Evolutionary conservation across 2,329 filamentous ascomycete species (phyloP).

Genomic region (Penicillium freii): DNA sequence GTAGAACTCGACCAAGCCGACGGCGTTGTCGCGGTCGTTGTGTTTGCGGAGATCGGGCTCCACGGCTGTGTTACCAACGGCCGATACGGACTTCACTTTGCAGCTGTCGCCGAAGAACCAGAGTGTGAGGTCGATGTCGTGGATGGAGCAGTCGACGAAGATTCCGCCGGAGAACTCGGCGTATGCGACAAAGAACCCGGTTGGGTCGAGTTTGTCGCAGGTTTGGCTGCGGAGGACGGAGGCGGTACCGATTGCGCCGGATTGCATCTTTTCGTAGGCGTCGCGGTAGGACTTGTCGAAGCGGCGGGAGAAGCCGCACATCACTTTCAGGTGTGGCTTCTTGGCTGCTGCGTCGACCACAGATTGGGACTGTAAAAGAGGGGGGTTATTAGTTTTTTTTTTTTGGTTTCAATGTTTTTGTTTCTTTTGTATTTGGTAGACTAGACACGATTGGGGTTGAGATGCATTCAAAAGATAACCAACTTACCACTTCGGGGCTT

Average conservation of each 20-base stretch:
- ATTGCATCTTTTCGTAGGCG: constrained; percentile 53
- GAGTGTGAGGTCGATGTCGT: constrained; percentile 66
- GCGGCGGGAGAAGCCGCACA: constrained; percentile 65
- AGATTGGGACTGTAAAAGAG: constrained; percentile 52
- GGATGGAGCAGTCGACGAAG: constrained; percentile 69
- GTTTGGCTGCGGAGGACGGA: constrained; percentile 64
- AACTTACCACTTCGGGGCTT: constrained; percentile 56
- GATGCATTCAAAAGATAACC: background rate
- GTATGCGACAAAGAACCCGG: constrained; percentile 67
- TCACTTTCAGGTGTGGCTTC: constrained; percentile 61
- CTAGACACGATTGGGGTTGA: background rate
- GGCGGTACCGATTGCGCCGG: constrained; percentile 59
- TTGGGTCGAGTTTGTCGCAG: constrained; percentile 64
- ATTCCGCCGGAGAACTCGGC: constrained; percentile 65
- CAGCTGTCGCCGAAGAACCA: constrained; percentile 62
- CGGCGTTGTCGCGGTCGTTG: constrained; percentile 62
- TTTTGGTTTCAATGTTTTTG: background rate
- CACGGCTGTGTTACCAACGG: constrained; percentile 59
- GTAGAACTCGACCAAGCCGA: constrained; percentile 65
- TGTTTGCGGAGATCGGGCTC: constrained; percentile 57
- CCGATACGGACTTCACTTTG: constrained; percentile 56
- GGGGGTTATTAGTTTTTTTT: background rate
- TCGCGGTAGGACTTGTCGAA: constrained; percentile 67
- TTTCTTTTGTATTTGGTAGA: background rate
- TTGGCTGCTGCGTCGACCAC: constrained; percentile 58